Evolutionary conservation across 371 early-diverging fungal species (phyloP).

Genomic region (Phascolomyces articulosus): DNA sequence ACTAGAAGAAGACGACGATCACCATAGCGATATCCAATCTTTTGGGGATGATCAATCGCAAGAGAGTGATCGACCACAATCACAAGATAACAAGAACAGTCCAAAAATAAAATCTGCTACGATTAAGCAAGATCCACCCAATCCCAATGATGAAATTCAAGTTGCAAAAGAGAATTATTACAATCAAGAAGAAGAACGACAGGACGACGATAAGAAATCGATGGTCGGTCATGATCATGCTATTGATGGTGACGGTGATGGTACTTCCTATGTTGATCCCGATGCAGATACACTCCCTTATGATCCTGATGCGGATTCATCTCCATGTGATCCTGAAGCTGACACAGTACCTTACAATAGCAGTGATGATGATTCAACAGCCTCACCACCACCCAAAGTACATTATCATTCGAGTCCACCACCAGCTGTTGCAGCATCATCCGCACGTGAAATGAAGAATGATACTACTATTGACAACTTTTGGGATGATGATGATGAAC

Average conservation of each 20-base stretch:
- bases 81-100: too few species aligned
- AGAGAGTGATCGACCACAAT: too few species aligned
- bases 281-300: background rate
- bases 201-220: background rate
- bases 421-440: too few species aligned
- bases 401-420: too few species aligned
- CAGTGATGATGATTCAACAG: background rate
- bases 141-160: background rate
- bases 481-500: too few species aligned
- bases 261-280: background rate
- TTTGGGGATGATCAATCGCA: constrained; percentile 5
- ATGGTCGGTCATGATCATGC: background rate
- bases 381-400: too few species aligned
- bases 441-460: too few species aligned
- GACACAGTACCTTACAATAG: background rate
- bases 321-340: too few species aligned
- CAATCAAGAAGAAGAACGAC: too few species aligned
- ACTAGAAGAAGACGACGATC: background rate
- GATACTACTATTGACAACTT: too few species aligned
- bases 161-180: too few species aligned
- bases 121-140: background rate
- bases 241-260: background rate
- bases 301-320: background rate
- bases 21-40: background rate
- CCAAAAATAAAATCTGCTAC: background rate